These are phyloP conservation scores for Colletotrichum sansevieriae DNA, from an alignment of 2,329 filamentous ascomycete species.

Conservation along the genomic window DNA sequence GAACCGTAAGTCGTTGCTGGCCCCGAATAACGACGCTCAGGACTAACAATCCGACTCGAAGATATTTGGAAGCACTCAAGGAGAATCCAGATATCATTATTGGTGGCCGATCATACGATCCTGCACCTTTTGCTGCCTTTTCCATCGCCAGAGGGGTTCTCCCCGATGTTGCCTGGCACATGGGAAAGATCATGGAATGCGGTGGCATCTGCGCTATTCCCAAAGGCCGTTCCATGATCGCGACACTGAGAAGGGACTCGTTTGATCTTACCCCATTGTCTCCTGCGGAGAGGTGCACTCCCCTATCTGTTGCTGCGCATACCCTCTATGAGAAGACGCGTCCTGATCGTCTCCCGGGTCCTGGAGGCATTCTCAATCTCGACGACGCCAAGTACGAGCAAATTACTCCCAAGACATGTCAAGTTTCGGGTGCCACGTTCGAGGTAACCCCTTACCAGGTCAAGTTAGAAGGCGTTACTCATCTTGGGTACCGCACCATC, in stretches of 20 bases:
- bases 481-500: slow-evolving; percentile 58
- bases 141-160: slow-evolving; percentile 38
- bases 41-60: slow-evolving; percentile 12
- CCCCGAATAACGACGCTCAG: slow-evolving; percentile 19
- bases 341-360: slow-evolving; percentile 49
- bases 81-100: slow-evolving; percentile 58
- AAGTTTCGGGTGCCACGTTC: slow-evolving; percentile 57
- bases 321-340: slow-evolving; percentile 67
- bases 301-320: slow-evolving; percentile 64
- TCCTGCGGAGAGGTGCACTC: slow-evolving; percentile 57
- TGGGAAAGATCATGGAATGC: slow-evolving; percentile 70
- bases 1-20: slow-evolving; percentile 52
- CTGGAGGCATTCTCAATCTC: slow-evolving; percentile 59
- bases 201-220: slow-evolving; percentile 62
- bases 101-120: slow-evolving; percentile 59
- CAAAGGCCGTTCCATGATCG: slow-evolving; percentile 58
- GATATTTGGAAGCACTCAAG: slow-evolving; percentile 55
- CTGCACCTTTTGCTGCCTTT: slow-evolving; percentile 55
- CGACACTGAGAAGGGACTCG: slow-evolving; percentile 54
- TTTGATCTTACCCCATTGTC: slow-evolving; percentile 63
- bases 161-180: slow-evolving; percentile 51
- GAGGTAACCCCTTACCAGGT: slow-evolving; percentile 54
- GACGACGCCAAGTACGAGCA: slow-evolving; percentile 57
- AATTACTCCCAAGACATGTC: slow-evolving; percentile 51
- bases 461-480: slow-evolving; percentile 62